phyloP scores from a whole-genome alignment of 495 filamentous ascomycete species.

The Endocarpon pusillum region DNA sequence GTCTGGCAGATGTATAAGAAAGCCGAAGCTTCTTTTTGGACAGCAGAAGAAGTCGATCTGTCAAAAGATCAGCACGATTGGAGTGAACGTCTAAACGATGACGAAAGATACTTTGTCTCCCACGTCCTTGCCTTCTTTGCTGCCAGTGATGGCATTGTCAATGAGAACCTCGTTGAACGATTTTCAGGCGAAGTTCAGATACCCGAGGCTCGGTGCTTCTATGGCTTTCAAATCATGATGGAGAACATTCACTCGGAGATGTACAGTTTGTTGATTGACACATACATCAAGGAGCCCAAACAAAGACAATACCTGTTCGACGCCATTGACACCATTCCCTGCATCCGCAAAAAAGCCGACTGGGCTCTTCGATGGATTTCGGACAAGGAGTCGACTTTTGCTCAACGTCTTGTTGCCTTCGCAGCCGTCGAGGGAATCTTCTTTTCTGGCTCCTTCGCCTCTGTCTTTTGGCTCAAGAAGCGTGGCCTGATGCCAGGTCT shows the following conservation, averaged over 20 bases:
- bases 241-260: slow-evolving; percentile 99
- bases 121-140: slow-evolving; percentile 99
- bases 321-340: slow-evolving; percentile 92
- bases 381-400: slow-evolving; percentile 84
- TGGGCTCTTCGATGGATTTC: slow-evolving; percentile 94
- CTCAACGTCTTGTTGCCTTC: slow-evolving; percentile 89
- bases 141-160: slow-evolving; percentile 98
- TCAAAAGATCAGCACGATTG: slow-evolving; percentile 98
- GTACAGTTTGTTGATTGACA: slow-evolving; percentile 97
- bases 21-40: slow-evolving; percentile 99
- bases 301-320: slow-evolving; percentile 94
- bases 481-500: slow-evolving; percentile 96
- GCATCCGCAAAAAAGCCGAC: slow-evolving; percentile 93
- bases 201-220: slow-evolving; percentile 97
- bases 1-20: slow-evolving; percentile 99
- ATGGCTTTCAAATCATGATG: slow-evolving; percentile 99
- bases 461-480: slow-evolving; percentile 99
- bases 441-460: slow-evolving; percentile 98
- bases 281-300: slow-evolving; percentile 97
- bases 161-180: slow-evolving; percentile 96
- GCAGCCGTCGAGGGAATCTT: slow-evolving; percentile 98
- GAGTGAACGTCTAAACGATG: slow-evolving; percentile 92
- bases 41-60: slow-evolving; percentile 95
- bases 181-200: slow-evolving; percentile 96
- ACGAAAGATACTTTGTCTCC: slow-evolving; percentile 95